Conservation (phyloP, 2,329 filamentous ascomycete genomes). For the Chaetomium sp. region DNA sequence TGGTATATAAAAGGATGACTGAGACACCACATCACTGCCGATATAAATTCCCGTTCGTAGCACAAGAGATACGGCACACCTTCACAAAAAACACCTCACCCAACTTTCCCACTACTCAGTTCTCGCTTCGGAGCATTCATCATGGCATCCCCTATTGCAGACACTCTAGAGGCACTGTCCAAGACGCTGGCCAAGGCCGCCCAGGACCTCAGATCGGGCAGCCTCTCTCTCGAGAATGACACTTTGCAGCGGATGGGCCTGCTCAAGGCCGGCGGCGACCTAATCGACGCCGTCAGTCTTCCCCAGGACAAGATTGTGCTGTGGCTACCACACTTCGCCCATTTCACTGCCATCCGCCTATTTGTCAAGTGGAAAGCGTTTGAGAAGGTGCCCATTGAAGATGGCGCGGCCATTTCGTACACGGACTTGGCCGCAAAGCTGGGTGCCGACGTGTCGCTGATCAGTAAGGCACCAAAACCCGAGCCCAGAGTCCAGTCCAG, state of each 20-base stretch:
- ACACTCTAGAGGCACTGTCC: slow-evolving; percentile 11
- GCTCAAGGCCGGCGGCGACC: slow-evolving; percentile 17
- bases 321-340: slow-evolving; percentile 16
- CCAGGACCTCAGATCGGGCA: slow-evolving; percentile 9
- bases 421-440: slow-evolving; percentile 37
- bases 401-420: slow-evolving; percentile 36
- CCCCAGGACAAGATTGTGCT: slow-evolving; percentile 29
- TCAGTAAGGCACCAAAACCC: slow-evolving; percentile 30
- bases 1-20: not conserved
- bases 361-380: slow-evolving; percentile 42
- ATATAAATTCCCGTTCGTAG: not conserved
- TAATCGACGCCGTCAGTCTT: slow-evolving; percentile 21
- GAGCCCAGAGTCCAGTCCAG: not conserved
- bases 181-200: slow-evolving; percentile 8
- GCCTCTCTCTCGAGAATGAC: slow-evolving; percentile 7
- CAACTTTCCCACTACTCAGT: not conserved
- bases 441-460: slow-evolving; percentile 36
- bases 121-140: not conserved
- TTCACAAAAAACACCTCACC: not conserved
- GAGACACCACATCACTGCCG: not conserved
- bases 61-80: not conserved
- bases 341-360: slow-evolving; percentile 34
- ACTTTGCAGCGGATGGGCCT: slow-evolving; percentile 7
- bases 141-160: slow-evolving; percentile 11
- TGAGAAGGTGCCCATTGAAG: slow-evolving; percentile 37